Evolutionary conservation across 2,329 filamentous ascomycete species (phyloP), one percentile per base, ranked within the genome.

Genomic region (Penicillium fuscoglaucum): DNA sequence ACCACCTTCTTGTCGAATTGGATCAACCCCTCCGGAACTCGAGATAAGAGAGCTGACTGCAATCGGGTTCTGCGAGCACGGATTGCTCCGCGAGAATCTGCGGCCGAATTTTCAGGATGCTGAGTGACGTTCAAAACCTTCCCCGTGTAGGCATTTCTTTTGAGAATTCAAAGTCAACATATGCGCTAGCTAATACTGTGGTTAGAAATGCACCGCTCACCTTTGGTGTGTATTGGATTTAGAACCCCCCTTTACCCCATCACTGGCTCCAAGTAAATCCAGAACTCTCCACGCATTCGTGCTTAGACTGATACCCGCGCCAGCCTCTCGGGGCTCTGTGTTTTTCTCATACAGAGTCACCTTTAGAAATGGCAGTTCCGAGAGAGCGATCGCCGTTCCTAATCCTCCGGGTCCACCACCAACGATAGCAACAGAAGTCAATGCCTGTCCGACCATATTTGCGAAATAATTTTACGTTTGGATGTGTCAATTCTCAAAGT

Each of bases 281-380:
- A 83, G 66, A 6, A 81, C 76, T 45, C 74, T 79, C 80, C 79
- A 82, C 15, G 75, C 75, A 63, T 82, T 81, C 8, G 74, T 69
- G 1, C 75, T 74, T 17, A 82, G 76, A 46, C 73, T 76, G 55
- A 82, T 80, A 0, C 80, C 80, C 0, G 79, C 79, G 0, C 80
- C 80, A 6, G 80, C 75, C 61, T 82, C 80, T 33, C 78, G 68
- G n/a, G 82, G 65, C 19, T 77, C 68, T 7, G 61, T 70, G 1
- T 78, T 78, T 56, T 81, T 74, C 58, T 82, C 80, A 52, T 80
- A 82, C 1, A 82, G 61, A 0, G 67, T 74, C 3, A 79, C 73
- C 19, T 77, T 65, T 9, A 82, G 67, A 39, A 78, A 74, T 0
- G 76, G 73, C 2, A 80, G 63, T 40, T 72, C 64, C 0, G 74